A percentile compares a stretch with the other conserved stretches of the same genome.
These are phyloP conservation scores for Pestalotiopsis sp. DNA, from an alignment of 2,329 filamentous ascomycete species.

Conservation along the genomic window DNA sequence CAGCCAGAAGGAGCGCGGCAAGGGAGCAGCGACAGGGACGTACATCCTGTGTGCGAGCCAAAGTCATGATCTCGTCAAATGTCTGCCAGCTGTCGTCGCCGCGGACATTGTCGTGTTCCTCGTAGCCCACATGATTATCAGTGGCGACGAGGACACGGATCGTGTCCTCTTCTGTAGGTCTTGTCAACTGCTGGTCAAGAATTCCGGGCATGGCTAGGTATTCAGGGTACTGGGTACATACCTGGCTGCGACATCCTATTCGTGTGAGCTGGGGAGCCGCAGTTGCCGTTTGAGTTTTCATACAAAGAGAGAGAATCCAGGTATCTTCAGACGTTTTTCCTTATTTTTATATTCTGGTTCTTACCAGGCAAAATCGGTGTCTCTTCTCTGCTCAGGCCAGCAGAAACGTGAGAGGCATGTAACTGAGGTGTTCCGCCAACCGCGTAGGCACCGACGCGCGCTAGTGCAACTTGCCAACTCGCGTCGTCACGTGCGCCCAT, in stretches of 20 bases:
- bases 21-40: conserved; percentile 13
- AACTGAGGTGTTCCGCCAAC: background rate
- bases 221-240: conserved; percentile 9
- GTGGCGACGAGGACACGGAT: conserved; percentile 94
- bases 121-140: conserved; percentile 97
- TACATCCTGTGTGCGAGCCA: conserved; percentile 82
- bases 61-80: conserved; percentile 91
- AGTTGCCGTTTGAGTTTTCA: too few relatives aligned
- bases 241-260: conserved; percentile 28
- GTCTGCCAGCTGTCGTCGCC: conserved; percentile 96
- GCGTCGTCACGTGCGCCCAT: conserved; percentile 7
- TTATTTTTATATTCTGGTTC: too few relatives aligned
- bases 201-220: background rate
- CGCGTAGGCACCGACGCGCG: conserved; percentile 6
- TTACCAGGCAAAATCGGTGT: background rate
- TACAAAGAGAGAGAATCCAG: too few relatives aligned
- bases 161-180: conserved; percentile 64
- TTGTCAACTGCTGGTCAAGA: conserved; percentile 2
- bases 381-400: background rate
- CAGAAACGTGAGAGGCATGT: background rate
- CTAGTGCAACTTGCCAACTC: background rate
- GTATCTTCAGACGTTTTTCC: too few relatives aligned
- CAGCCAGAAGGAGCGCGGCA: conserved; percentile 7
- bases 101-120: conserved; percentile 89
- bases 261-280: too few relatives aligned